A percentile compares a stretch with the other conserved stretches of the same genome.
Evolutionary conservation across 352 stramenopile genomes (phyloP).

Genomic region (Halophytophthora polymorphica): DNA sequence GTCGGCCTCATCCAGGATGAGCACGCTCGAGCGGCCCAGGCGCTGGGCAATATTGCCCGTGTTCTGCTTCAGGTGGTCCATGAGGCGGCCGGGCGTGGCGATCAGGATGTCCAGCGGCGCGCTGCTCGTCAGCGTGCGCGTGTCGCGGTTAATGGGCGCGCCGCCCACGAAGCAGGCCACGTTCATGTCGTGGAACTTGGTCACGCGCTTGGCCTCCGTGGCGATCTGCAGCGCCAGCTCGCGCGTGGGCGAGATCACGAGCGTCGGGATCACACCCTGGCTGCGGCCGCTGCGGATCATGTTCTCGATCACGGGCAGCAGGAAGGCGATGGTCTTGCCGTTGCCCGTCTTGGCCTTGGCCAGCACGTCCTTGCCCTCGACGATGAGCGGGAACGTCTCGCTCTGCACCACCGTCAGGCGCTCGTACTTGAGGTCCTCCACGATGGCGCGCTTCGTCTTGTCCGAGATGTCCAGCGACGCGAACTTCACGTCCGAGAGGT

Average conservation of each 20-base stretch:
- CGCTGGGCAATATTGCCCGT: constrained; percentile 88
- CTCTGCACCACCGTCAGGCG: constrained; percentile 89
- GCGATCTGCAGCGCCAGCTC: constrained; percentile 96
- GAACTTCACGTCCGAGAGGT: constrained; percentile 60
- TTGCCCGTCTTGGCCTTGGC: constrained; percentile 89
- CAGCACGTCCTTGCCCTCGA: constrained; percentile 86
- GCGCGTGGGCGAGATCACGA: constrained; percentile 94
- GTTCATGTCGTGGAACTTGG: constrained; percentile 81
- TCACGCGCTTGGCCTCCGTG: constrained; percentile 85
- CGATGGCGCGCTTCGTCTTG: constrained; percentile 62
- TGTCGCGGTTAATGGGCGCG: constrained; percentile 80
- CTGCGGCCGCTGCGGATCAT: constrained; percentile 85
- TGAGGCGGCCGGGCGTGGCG: constrained; percentile 94
- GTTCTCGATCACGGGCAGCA: constrained; percentile 70
- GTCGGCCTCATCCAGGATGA: constrained; percentile 96
- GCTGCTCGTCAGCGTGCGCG: constrained; percentile 41
- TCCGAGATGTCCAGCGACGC: constrained; percentile 52
- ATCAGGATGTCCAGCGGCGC: constrained; percentile 94
- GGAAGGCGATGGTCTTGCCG: constrained; percentile 89
- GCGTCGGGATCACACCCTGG: constrained; percentile 84
- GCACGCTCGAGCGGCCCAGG: constrained; percentile 44
- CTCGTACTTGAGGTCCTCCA: constrained; percentile 84
- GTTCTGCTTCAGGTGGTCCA: constrained; percentile 94
- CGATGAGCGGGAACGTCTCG: constrained; percentile 65
- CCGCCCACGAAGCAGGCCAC: constrained; percentile 82